A percentile compares a stretch with the other conserved stretches of the same genome.
phyloP scores from a whole-genome alignment of 805 yeast species.

The Kodamaea lidongshanica region DNA sequence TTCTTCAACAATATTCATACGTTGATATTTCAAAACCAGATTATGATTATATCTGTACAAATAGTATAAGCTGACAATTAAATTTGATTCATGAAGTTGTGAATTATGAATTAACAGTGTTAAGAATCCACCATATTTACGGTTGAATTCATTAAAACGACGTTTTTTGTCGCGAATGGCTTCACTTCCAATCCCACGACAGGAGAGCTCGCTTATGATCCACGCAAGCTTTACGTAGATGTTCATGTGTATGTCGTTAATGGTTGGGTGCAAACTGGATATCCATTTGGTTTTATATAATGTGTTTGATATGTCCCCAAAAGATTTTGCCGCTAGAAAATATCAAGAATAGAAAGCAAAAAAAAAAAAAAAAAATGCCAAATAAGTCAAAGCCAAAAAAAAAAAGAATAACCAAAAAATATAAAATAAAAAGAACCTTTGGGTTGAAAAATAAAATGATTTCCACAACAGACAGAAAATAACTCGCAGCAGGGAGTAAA shows the following conservation, averaged over 20 bases:
- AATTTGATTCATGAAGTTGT: slow-evolving; percentile 18
- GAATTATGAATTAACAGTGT: slow-evolving; percentile 14
- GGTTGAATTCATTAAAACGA: slow-evolving; percentile 8
- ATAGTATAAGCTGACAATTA: slow-evolving; percentile 21
- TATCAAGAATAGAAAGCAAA: slow-evolving; percentile 1
- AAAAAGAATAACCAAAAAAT: slow-evolving; percentile 2
- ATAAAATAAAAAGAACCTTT: slow-evolving; percentile 1
- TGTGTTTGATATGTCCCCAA: slow-evolving; percentile 1
- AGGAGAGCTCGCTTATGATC: slow-evolving; percentile 9
- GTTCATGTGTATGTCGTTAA: slow-evolving; percentile 1
- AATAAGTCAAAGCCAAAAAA: not conserved
- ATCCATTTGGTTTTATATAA: slow-evolving; percentile 5
- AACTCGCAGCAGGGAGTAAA: too few species aligned
- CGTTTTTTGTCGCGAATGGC: slow-evolving; percentile 1
- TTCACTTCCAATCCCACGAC: not conserved
- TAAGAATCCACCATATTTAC: slow-evolving; percentile 12
- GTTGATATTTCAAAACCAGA: slow-evolving; percentile 6
- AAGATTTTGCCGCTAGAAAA: slow-evolving; percentile 1
- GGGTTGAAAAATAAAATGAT: not conserved
- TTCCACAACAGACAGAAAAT: too few species aligned
- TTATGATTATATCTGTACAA: slow-evolving; percentile 17
- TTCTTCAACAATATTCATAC: slow-evolving; percentile 1
- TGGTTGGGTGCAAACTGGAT: slow-evolving; percentile 1
- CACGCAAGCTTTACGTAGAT: slow-evolving; percentile 12
- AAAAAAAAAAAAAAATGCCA: slow-evolving; percentile 1